These are phyloP conservation scores for Metahyphopichia silvanorum DNA, from an alignment of 805 yeast genomes.

Conservation along the genomic window DNA sequence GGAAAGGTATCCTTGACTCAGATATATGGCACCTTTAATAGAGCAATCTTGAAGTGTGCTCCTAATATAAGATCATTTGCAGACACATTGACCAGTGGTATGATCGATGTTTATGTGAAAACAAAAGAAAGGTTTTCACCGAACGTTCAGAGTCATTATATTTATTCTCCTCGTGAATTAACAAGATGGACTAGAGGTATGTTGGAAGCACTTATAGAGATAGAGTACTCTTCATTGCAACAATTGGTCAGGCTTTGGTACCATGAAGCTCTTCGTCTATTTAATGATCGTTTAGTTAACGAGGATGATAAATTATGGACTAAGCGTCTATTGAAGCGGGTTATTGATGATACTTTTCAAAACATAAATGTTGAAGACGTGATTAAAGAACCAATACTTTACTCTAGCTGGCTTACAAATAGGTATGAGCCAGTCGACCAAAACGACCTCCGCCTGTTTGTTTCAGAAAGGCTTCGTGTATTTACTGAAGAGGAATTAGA, in stretches of 20 bases:
- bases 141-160: constrained; percentile 52
- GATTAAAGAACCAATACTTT: constrained; percentile 54
- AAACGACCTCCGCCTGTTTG: constrained; percentile 48
- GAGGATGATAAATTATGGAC: constrained; percentile 51
- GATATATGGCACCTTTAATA: constrained; percentile 61
- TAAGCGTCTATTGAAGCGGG: constrained; percentile 23
- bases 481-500: constrained; percentile 80
- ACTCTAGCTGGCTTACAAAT: constrained; percentile 71
- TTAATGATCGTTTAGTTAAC: constrained; percentile 64
- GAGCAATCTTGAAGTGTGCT: constrained; percentile 53
- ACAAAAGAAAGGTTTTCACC: constrained; percentile 42
- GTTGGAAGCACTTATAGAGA: constrained; percentile 43
- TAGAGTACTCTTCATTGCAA: constrained; percentile 32
- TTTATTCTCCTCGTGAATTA: constrained; percentile 86
- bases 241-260: constrained; percentile 66
- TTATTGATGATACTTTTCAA: constrained; percentile 44
- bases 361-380: constrained; percentile 32
- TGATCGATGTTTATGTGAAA: constrained; percentile 57
- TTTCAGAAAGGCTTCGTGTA: constrained; percentile 59
- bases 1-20: constrained; percentile 55
- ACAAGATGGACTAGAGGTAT: constrained; percentile 87
- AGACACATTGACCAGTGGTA: constrained; percentile 53
- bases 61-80: constrained; percentile 60
- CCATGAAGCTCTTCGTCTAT: constrained; percentile 77
- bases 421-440: constrained; percentile 56